Evolutionary conservation across 495 filamentous ascomycete species (phyloP).

Genomic region (Penicillium goetzii): DNA sequence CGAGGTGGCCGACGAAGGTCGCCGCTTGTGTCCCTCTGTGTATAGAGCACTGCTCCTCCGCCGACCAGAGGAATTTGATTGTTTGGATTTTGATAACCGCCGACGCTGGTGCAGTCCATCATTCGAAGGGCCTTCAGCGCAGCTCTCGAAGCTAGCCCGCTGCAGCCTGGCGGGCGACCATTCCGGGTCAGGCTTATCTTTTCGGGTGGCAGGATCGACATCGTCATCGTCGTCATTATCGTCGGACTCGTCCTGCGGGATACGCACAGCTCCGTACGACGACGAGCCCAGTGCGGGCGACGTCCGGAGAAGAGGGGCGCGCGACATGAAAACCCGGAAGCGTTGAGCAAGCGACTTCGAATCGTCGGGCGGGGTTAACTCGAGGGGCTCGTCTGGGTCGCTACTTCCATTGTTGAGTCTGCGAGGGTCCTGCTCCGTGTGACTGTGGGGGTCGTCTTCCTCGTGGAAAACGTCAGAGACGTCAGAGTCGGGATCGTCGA

Average conservation of each 20-base stretch:
- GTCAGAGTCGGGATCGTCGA: conserved; percentile 12
- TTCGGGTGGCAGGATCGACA: not conserved
- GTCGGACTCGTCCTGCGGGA: conserved; percentile 20
- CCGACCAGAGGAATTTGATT: conserved; percentile 23
- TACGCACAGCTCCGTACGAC: conserved; percentile 60
- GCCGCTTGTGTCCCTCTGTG: conserved; percentile 21
- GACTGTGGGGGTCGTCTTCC: not conserved
- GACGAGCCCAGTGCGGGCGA: conserved; percentile 60
- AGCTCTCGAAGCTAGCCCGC: conserved; percentile 23
- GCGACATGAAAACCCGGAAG: conserved; percentile 52
- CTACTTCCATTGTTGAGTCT: conserved; percentile 22
- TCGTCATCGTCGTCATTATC: conserved; percentile 12
- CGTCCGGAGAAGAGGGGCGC: conserved; percentile 58
- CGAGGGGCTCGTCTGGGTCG: conserved; percentile 18
- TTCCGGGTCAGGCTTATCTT: not conserved
- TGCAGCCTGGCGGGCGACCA: not conserved
- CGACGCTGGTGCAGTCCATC: conserved; percentile 7
- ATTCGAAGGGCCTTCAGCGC: conserved; percentile 25
- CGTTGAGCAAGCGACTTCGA: conserved; percentile 26
- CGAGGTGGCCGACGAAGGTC: conserved; percentile 31
- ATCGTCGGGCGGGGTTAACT: conserved; percentile 20
- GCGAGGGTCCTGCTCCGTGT: not conserved
- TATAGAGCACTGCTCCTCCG: conserved; percentile 27
- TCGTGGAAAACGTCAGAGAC: conserved; percentile 1
- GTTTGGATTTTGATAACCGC: conserved; percentile 13